These are phyloP conservation scores for Chlorella sp. DNA, from an alignment of 139 green algal species.

Conservation along the genomic window DNA sequence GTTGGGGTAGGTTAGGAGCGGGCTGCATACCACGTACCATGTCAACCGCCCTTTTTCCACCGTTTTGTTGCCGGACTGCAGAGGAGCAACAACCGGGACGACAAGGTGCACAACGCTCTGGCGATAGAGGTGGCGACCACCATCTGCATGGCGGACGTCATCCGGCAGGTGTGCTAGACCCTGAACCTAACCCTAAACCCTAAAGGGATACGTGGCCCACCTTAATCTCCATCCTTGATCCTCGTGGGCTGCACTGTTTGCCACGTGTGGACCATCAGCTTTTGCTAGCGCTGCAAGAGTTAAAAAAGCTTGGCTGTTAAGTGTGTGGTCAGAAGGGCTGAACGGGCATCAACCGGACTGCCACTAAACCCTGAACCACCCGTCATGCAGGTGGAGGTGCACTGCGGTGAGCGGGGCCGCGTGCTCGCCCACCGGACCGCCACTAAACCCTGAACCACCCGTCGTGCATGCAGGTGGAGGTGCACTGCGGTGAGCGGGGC, in stretches of 20 bases:
- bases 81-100: too few species aligned
- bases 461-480: conserved; percentile 66
- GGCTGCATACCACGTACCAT: too few species aligned
- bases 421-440: neutral
- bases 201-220: too few species aligned
- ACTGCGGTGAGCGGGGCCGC: neutral
- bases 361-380: too few species aligned
- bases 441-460: too few species aligned
- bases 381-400: conserved; percentile 65
- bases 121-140: conserved; percentile 9
- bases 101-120: neutral
- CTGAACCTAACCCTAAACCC: neutral
- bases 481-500: conserved; percentile 54
- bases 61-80: too few species aligned
- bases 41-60: too few species aligned
- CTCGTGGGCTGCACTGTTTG: too few species aligned
- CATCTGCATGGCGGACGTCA: conserved; percentile 46
- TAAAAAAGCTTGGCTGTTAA: neutral
- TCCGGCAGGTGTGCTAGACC: conserved; percentile 38
- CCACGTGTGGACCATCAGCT: too few species aligned
- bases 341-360: neutral
- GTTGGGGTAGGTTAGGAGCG: too few species aligned
- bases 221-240: too few species aligned
- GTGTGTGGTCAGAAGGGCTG: neutral
- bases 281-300: neutral